These are phyloP conservation scores for Paecilomyces formosus DNA, from an alignment of 2,329 filamentous ascomycete genomes.

Conservation along the genomic window DNA sequence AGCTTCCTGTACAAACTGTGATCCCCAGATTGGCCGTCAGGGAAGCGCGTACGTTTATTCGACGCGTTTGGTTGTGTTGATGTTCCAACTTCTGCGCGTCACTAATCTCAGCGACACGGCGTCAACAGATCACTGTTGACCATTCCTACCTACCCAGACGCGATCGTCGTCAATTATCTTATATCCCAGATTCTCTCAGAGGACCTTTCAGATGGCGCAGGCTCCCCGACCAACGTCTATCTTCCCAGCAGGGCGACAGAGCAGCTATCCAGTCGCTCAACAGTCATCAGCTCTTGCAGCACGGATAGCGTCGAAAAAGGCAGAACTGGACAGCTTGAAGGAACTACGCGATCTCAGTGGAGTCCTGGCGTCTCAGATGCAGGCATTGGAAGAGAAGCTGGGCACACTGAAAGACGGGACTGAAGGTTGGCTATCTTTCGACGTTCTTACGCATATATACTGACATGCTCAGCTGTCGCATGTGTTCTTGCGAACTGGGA, in stretches of 20 bases:
- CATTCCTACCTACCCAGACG: neutral
- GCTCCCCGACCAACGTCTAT: slow-evolving; percentile 26
- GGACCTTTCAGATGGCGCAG: slow-evolving; percentile 24
- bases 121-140: neutral
- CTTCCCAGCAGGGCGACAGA: slow-evolving; percentile 22
- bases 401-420: slow-evolving; percentile 55
- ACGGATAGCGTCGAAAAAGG: slow-evolving; percentile 57
- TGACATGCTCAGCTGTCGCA: slow-evolving; percentile 46
- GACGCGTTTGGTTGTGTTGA: neutral
- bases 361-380: slow-evolving; percentile 57
- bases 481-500: slow-evolving; percentile 62
- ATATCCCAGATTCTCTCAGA: neutral
- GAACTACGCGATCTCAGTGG: slow-evolving; percentile 56
- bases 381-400: slow-evolving; percentile 54
- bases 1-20: neutral
- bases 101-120: neutral
- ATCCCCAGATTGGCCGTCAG: neutral
- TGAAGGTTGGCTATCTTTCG: slow-evolving; percentile 39
- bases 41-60: neutral
- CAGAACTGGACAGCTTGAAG: slow-evolving; percentile 55
- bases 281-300: slow-evolving; percentile 53
- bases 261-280: slow-evolving; percentile 24
- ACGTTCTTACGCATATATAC: slow-evolving; percentile 4
- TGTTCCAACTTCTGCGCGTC: neutral
- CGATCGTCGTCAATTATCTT: neutral